phyloP scores from a whole-genome alignment of 768 basidiomycete genomes.

The Pleurotus citrinopileatus region DNA sequence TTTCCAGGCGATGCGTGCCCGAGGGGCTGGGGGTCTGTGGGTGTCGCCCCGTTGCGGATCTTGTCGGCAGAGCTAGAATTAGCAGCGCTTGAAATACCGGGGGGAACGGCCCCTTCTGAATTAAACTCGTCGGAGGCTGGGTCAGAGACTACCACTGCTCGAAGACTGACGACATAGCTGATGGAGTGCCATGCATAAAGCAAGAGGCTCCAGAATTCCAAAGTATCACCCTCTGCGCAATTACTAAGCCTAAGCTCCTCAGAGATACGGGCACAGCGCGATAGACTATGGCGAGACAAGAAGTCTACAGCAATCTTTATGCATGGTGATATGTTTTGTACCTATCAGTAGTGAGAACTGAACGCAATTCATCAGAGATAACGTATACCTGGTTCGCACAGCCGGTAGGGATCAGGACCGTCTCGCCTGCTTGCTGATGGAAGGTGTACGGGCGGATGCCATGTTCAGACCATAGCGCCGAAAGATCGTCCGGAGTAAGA shows the following conservation, averaged over 20 bases:
- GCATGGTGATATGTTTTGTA: not conserved
- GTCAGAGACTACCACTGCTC: no score
- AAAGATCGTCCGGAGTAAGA: not conserved
- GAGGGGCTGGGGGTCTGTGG: no score
- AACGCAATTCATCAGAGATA: not conserved
- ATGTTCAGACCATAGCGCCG: not conserved
- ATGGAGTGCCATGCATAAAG: not conserved
- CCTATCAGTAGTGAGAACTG: not conserved
- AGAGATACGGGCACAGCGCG: not conserved
- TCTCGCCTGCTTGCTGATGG: not conserved
- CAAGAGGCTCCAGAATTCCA: not conserved
- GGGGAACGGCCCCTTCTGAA: no score
- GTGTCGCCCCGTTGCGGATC: no score
- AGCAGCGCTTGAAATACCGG: no score
- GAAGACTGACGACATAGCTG: no score
- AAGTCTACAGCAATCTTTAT: conserved; percentile 4
- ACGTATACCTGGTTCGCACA: not conserved
- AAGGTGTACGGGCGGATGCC: not conserved
- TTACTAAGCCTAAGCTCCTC: not conserved
- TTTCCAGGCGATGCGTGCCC: no score
- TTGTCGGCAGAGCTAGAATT: no score
- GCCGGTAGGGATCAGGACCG: conserved; percentile 1
- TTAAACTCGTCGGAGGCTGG: no score
- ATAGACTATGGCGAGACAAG: not conserved
- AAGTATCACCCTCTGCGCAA: not conserved